Percentiles rank a stretch among this genome's conserved stretches.
Conservation (phyloP, 2,329 filamentous ascomycete genomes). For the Trichoderma arundinaceum region DNA sequence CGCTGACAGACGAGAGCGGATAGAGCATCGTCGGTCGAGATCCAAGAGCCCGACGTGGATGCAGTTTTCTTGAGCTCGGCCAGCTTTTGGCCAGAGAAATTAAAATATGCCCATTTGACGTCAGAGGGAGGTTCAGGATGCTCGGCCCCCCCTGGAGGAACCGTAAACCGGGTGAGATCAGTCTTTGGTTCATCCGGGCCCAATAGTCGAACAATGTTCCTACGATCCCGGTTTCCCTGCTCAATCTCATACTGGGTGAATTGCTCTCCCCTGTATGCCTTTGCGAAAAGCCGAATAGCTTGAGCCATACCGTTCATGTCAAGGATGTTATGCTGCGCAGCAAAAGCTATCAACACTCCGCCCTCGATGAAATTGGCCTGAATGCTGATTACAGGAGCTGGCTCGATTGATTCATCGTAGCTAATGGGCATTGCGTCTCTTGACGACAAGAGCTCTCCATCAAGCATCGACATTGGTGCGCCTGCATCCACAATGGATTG, state of each 20-base stretch:
- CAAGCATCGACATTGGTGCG: conserved; percentile 7
- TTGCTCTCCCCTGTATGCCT: background rate
- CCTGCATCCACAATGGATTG: conserved; percentile 7
- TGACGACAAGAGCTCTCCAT: background rate
- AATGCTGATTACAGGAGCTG: background rate
- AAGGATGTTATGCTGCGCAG: conserved; percentile 2
- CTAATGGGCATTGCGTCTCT: background rate
- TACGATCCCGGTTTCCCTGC: conserved; percentile 7
- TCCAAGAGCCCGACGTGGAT: background rate
- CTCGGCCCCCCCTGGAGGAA: background rate
- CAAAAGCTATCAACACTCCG: background rate
- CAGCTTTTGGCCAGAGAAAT: background rate
- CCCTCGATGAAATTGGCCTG: conserved; percentile 2
- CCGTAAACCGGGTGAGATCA: background rate
- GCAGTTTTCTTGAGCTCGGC: background rate
- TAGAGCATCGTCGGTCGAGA: conserved; percentile 11
- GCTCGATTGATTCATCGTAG: background rate
- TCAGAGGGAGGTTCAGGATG: background rate
- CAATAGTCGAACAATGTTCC: background rate
- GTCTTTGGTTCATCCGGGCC: background rate
- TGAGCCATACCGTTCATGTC: conserved; percentile 4
- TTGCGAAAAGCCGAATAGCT: conserved; percentile 4
- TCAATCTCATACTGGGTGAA: background rate
- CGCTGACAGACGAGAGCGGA: conserved; percentile 2
- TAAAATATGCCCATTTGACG: background rate